A percentile compares a stretch with the other conserved stretches of the same genome.
Conservation (phyloP, 208 protist genomes). For the Trypanosoma caninum region DNA sequence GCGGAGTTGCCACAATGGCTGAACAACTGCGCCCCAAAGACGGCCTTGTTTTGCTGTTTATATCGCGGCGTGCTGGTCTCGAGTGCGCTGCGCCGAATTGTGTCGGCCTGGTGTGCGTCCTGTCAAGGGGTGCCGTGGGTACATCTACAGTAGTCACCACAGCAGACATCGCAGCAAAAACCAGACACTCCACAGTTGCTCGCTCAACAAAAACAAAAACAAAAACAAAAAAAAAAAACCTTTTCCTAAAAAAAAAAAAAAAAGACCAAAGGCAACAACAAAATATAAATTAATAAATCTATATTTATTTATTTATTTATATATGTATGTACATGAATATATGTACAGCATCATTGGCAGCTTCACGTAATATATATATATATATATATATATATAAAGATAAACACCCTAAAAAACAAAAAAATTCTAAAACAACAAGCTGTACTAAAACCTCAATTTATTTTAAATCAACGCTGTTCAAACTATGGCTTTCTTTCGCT, state of each 20-base stretch:
- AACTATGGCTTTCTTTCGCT: constrained; percentile 30
- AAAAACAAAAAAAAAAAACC: neutral
- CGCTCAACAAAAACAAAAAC: neutral
- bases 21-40: no score
- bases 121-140: constrained; percentile 6
- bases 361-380: neutral
- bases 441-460: no score
- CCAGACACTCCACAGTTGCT: neutral
- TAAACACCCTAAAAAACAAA: no score
- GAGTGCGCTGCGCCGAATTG: no score
- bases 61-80: no score
- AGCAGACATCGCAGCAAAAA: constrained; percentile 3
- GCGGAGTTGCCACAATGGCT: no score
- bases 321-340: neutral
- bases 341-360: neutral
- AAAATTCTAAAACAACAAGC: no score
- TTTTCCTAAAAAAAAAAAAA: no score
- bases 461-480: no score
- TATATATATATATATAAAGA: no score
- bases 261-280: neutral
- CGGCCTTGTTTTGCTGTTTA: no score
- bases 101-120: no score
- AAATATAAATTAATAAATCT: neutral
- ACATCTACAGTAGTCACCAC: constrained; percentile 6
- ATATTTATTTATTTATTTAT: neutral